These are phyloP conservation scores for Boletus barrowsii DNA, from an alignment of 768 basidiomycete genomes.

Conservation along the genomic window DNA sequence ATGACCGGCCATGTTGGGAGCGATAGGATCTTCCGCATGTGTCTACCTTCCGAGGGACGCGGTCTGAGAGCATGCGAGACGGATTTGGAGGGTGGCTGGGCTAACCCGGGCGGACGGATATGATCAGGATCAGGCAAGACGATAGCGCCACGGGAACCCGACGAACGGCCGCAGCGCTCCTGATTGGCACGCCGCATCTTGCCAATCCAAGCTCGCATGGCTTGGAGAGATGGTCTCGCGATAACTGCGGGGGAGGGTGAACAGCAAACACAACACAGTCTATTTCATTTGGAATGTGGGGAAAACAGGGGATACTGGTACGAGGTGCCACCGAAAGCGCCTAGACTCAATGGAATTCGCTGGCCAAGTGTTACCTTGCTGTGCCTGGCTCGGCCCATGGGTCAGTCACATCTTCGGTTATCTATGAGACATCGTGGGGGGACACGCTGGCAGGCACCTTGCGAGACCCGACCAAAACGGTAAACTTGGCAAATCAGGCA, in stretches of 20 bases:
- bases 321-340: neutral
- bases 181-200: neutral
- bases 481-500: constrained; percentile 3
- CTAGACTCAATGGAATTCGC: neutral
- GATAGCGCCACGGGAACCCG: too few species aligned
- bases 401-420: neutral
- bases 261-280: neutral
- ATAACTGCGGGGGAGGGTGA: neutral
- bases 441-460: constrained; percentile 1
- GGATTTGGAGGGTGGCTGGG: neutral
- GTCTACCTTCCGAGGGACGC: constrained; percentile 13
- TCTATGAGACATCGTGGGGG: neutral
- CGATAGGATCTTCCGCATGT: constrained; percentile 17
- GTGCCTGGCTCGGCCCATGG: constrained; percentile 8
- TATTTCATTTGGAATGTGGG: neutral
- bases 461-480: constrained; percentile 4
- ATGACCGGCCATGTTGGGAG: constrained; percentile 1
- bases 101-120: neutral
- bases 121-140: neutral
- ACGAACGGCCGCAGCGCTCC: neutral
- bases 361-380: neutral
- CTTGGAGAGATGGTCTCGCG: neutral
- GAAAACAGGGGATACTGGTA: neutral
- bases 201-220: neutral
- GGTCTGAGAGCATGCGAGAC: constrained; percentile 8